These are phyloP conservation scores for Tylopilus sp. DNA, from an alignment of 1,284 basidiomycete genomes.

Conservation along the genomic window DNA sequence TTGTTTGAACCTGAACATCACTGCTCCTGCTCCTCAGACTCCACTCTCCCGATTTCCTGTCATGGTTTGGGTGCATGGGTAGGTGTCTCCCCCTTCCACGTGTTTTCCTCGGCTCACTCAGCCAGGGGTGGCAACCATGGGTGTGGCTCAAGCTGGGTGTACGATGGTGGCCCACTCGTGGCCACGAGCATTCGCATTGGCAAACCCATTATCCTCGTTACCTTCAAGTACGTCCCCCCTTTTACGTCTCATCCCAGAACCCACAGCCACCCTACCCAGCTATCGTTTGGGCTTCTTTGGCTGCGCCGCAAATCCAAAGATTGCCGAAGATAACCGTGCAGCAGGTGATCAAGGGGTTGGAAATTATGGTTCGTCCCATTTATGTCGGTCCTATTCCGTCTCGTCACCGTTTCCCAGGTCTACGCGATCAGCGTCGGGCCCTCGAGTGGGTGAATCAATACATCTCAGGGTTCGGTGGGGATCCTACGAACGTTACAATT, in stretches of 20 bases:
- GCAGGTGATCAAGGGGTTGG: constrained; percentile 68
- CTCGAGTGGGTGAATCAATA: constrained; percentile 67
- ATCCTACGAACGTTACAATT: constrained; percentile 65
- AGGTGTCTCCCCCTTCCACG: constrained; percentile 22
- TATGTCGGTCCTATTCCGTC: neutral
- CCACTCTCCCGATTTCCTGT: constrained; percentile 57
- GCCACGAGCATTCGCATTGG: constrained; percentile 56
- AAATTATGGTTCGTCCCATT: constrained; percentile 57
- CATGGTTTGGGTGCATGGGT: constrained; percentile 81
- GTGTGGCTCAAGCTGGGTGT: constrained; percentile 71
- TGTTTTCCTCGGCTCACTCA: constrained; percentile 14
- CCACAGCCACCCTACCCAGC: constrained; percentile 36
- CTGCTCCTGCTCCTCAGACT: constrained; percentile 57
- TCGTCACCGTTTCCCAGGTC: constrained; percentile 38
- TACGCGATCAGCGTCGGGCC: constrained; percentile 66
- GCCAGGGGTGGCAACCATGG: constrained; percentile 65
- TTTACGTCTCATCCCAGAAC: constrained; percentile 18
- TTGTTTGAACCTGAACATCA: constrained; percentile 73
- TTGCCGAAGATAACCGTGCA: constrained; percentile 60
- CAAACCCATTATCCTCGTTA: constrained; percentile 66
- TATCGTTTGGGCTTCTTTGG: constrained; percentile 74
- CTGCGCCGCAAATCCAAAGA: constrained; percentile 58
- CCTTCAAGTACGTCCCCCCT: constrained; percentile 60
- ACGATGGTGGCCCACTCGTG: constrained; percentile 66
- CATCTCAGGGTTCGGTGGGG: constrained; percentile 68